Evolutionary conservation across 768 basidiomycete species (phyloP), one percentile per base, ranked within the genome.

Genomic region (Psilocybe sp.): DNA sequence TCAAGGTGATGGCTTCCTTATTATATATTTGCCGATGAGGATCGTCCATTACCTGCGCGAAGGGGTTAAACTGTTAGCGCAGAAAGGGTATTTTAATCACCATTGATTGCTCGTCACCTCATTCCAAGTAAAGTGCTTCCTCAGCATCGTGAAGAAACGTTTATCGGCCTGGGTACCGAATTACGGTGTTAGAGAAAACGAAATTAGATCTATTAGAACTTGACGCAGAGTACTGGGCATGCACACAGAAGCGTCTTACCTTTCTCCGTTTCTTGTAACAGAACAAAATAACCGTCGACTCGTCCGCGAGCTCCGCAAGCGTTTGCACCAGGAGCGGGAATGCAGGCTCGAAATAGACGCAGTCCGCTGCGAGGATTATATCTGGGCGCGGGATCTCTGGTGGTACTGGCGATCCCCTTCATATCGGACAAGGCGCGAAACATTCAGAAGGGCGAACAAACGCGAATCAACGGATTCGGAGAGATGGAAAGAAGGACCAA

Each of bases 251-350:
- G 40, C 40, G 15, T 38, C 62, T 37, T 45, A 87, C 92, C 80
- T 92, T 95, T 69, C 94, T 78, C 46, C 94, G 78, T 62, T 95
- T 96, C 70, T 94, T 94, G 72, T 93, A 96, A 63, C 92, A 94
- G 68, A 98, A 93, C 33, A 96, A 65, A 36, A 95, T 78, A 49
- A 92, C 86, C 14, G 86, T 79, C 15, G 67, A 65, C 34, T 65
- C 64, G 16, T 75, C 71, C 1, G 78, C 72, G 34, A 96, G 78
- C 39, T 85, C 79, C 32, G 71, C 75, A 31, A 98, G 73, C 0
- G 93, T 95, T 55, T 84, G 68, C 2, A 94, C 88, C 1, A 98
- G 80, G 11, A 94, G 77, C 7, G 92, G 87, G 60, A 97, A 98
- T 0, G 91, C 84, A 11, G 92, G 91, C 67, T 97, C 94, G 56